Evolutionary conservation across 139 green algal species (phyloP).

Genomic region (Chlamydomonas asymmetrica): DNA sequence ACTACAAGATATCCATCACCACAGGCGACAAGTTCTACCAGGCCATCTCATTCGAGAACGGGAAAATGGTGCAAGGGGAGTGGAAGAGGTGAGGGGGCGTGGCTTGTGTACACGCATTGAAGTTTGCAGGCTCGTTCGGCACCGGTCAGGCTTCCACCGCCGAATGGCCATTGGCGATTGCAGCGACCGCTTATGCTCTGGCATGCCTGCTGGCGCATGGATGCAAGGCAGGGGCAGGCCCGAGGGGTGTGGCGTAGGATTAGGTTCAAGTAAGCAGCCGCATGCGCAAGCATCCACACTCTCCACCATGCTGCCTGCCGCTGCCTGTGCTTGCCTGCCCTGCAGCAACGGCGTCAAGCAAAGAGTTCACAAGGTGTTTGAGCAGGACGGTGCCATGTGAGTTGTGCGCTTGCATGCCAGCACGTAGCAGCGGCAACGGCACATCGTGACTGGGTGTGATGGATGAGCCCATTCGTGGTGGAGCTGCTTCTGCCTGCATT

Average conservation of each 20-base stretch:
- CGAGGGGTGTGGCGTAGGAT: not conserved
- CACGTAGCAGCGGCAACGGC: not conserved
- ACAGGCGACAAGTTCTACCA: constrained; percentile 67
- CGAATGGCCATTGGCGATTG: not conserved
- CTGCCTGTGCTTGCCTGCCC: not conserved
- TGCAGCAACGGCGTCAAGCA: constrained; percentile 42
- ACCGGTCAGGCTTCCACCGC: not conserved
- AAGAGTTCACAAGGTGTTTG: constrained; percentile 25
- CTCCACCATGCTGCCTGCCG: not conserved
- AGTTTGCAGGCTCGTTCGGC: not conserved
- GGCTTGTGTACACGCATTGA: not conserved
- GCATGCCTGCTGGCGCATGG: not conserved
- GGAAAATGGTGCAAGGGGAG: constrained; percentile 47
- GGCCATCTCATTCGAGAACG: constrained; percentile 35
- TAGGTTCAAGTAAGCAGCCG: too few relatives aligned
- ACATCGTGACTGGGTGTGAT: not conserved
- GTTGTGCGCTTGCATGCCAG: not conserved
- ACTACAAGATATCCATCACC: constrained; percentile 50
- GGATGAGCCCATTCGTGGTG: not conserved
- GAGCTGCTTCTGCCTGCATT: too few relatives aligned
- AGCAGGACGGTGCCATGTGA: constrained; percentile 36
- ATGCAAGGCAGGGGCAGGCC: not conserved
- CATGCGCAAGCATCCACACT: too few relatives aligned
- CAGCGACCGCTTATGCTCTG: not conserved
- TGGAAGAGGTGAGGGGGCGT: constrained; percentile 43